Evolutionary conservation across 495 filamentous ascomycete genomes (phyloP), one percentile per base, ranked within the genome.

Genomic region (Aspergillus asperescens): DNA sequence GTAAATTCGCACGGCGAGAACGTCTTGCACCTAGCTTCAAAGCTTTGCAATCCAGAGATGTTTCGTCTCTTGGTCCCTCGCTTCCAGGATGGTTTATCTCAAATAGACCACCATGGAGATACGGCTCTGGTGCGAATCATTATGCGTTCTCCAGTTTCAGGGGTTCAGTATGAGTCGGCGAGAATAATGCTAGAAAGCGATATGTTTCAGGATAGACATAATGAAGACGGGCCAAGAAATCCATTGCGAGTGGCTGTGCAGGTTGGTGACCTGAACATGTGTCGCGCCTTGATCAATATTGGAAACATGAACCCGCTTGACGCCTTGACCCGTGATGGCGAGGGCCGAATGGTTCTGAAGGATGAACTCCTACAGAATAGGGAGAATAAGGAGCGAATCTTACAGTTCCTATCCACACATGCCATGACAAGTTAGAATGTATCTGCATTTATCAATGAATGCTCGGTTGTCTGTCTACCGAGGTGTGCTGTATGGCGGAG

Each of bases 1-100:
- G 32, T 42, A 31, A 63, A 63, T 28, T 50, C 54, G 22, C 57
- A 55, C 28, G 54, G 62, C 39, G 57, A 62, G 25, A 62, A 62
- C 35, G 54, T 65, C 50, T 37, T 65, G 42, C 59, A 65, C 50
- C 31, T 60, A 39, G 62, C 62, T 35, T 57, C 62, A 41, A 57
- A 25, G 19, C 52, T 44, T 55, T 65, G 57, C 52, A 62, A 65
- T 34, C 62, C 56, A 31, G 48, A 54, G 24, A 60, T 65, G 25
- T 54, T 62, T 44, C 57, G 34, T 29, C 56, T 65, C 46, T 53
- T 62, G 35, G 35, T 59, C 43, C 44, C 56, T 15, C 48, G 50
- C 39, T 59, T 62, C 39, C 42, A 42, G 23, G 56, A 59, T 15
- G 59, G 56, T 46, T 44, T 59, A 48, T 19, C 44, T 42, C 56